Evolutionary conservation across 495 filamentous ascomycete species (phyloP), one percentile per base, ranked within the genome.

Genomic region (Pyrenula massariospora): DNA sequence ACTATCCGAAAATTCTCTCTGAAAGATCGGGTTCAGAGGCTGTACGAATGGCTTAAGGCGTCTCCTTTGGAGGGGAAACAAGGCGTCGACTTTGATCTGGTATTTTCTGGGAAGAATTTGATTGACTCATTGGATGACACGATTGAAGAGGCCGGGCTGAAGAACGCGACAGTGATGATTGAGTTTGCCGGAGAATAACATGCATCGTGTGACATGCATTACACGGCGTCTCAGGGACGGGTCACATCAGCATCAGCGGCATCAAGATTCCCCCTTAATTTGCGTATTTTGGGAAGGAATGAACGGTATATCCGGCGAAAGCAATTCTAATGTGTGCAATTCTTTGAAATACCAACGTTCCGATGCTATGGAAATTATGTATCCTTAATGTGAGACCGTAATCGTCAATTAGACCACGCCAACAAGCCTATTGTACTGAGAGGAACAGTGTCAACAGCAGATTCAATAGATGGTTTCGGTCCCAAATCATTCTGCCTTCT

Each of bases 41-140:
- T 98, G 31, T 98, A 92, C 65, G 93, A 98, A 72, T 98, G 92
- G 89, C 80, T 98, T 48, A 97, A 97, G 70, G 87, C 91, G 2
- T 75, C 73, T 47, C 78, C 78, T 36, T 62, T 81, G 54, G 82
- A 85, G 54, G 91, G 85, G 53, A 91, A 91, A 68, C 81, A 81
- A 31, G 88, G 86, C 0, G 70, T 85, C 20, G 78, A 80, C 51
- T 96, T 98, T 70, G 93, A 96, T 62, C 78, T 98, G 56, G 87
- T 89, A 63, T 80, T 78, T 19, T 78, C 89, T 75, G 87, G 89
- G 47, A 83, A 77, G 63, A 90, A 96, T 60, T 66, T 98, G 56
- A 88, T 96, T 51, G 85, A 87, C 3, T 66, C 73, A 36, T 72
- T 96, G 10, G 79, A 85, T 48, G 68, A 79, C 55, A 89, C 82